Evolutionary conservation across 352 stramenopile genomes (phyloP), one percentile per base, ranked within the genome.

Genomic region (Bremia lactucae): DNA sequence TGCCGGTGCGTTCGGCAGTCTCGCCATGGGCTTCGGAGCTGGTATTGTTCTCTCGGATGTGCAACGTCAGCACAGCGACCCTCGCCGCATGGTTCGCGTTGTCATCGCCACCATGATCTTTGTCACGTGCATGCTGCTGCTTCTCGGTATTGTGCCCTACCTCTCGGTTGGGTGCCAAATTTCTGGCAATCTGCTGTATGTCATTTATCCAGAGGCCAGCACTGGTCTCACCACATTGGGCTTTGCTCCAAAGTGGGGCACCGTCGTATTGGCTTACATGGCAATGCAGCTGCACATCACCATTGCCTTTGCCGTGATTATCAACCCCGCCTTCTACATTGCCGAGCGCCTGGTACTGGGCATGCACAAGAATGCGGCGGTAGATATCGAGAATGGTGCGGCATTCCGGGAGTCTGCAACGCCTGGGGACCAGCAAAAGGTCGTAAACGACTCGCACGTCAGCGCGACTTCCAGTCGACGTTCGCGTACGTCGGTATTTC

Each of bases 131-230:
- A 45, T 84, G 20, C 80, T 84, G 49, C 19, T 81, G 6, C 40
- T 66, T 16, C 50, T 85, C 7, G 62, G 55, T 64, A 9, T 58
- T 59, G 21, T 82, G 78, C 56, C 28, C 6, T 33, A 33, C 28
- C n/a, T n/a, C 15, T 76, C 65, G 29, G 60, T 57, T 1, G 72
- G 72, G 3, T 83, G 72, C 52, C 72, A 83, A 51, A 82, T 85
- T 38, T 65, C 62, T 5, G 65, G 69, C 24, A 85, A 85, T 54
- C 35, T 86, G 47, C 55, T 83, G 6, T 86, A 81, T 46, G 66
- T 65, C 8, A 81, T 86, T 36, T 78, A 66, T 57, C 61, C 62
- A 6, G 44, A 70, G 41, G n/a, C 14, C 4, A 44, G 52, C 0
- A 66, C 56, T 0, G 54, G 53, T 1, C 21, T 72, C 16, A 61